Base-by-base conservation (phyloP, 2,329 filamentous ascomycete species). In the Cadophora sp. region DNA sequence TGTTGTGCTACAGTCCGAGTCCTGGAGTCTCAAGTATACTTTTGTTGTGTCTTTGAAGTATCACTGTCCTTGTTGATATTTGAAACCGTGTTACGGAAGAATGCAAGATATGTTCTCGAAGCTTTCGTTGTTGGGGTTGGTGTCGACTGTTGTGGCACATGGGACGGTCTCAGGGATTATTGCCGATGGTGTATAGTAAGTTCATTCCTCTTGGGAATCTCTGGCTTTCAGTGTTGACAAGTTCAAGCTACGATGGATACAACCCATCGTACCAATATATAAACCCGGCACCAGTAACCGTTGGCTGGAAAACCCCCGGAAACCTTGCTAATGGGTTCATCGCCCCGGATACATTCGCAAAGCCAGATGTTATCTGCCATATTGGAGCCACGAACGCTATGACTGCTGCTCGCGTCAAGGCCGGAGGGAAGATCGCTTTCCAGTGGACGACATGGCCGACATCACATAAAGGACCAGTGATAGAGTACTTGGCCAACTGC, bases 371-470 rank as follows among this genome's bases (percentile, higher is more conserved):
- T 70, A 86, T 88, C 79, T 90, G 87, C 81, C 89, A 91, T 81
- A 82, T 82, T 76, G 78, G 79, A 51, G 87, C 84, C 36, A 81
- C 81, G 36, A 81, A 83, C n/a, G 85, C 82, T 47, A 73, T 78
- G 18, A 79, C 82, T 66, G 81, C 82, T 69, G 86, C 84, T 20
- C 79, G 83, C n/a, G 84, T 90, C 45, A 80, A 82, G n/a, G 89
- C 89, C 16, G 90, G 89, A 68, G 81, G 81, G 70, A 81, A 81
- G 9, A 76, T 91, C 71, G 80, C 84, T 66, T 78, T 91, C 59
- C 82, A 86, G 73, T 91, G 89, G 89, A 85, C 82, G 66, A 68
- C 70, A 11, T 92, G 89, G 89, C 89, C 89, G n/a, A 81, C 84
- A 11, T 84, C 82, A 64, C 86, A 92, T 80, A 82, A 88, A 56